Evolutionary conservation across 176 grass and related monocot genomes (phyloP), one percentile per base, ranked within the genome.

Genomic region (Oryza glumipatula): DNA sequence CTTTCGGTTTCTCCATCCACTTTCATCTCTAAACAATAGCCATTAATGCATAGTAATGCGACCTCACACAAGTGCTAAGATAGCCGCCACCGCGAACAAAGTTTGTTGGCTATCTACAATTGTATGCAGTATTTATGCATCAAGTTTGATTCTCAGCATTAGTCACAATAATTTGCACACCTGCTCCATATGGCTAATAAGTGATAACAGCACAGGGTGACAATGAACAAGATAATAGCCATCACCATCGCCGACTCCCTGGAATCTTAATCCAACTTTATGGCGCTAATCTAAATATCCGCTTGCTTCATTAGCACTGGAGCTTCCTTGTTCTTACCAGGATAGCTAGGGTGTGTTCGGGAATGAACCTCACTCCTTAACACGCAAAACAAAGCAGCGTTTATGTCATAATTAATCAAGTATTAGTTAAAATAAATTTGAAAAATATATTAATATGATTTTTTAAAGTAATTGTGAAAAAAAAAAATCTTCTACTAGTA

Each of bases 151-250:
- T 30, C 6, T 7, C 52, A 48, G 16, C 74, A 73, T 68, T 52
- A 33, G 22, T 54, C 28, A 21, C 80, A 87, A 87, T 67, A 79
- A 87, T 75, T 63, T 87, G 84, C 68, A 52, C 21, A 33, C 63
- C 70, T 63, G 68, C 47, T 74, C 80, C 39, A 19, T 63, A 4
- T 51, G 36, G 73, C 84, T 45, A 52, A 64, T 73, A 17, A 74
- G 3, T n/a, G 43, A 43, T 65, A 72, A 70, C 24, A 77, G 54
- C 13, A 54, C 45, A 82, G 49, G 76, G 15, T 23, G 68, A 81
- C 83, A 89, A 89, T 72, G 41, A 74, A 80, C 82, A 85, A 44
- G 44, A 43, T 73, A 67, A 52, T 67, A 14, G 67, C 35, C 73
- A 63, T 79, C 68, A 38, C 46, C 70, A 65, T 74, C 79, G 69